phyloP scores from a whole-genome alignment of 345 rosid species.

The Psidium guajava region DNA sequence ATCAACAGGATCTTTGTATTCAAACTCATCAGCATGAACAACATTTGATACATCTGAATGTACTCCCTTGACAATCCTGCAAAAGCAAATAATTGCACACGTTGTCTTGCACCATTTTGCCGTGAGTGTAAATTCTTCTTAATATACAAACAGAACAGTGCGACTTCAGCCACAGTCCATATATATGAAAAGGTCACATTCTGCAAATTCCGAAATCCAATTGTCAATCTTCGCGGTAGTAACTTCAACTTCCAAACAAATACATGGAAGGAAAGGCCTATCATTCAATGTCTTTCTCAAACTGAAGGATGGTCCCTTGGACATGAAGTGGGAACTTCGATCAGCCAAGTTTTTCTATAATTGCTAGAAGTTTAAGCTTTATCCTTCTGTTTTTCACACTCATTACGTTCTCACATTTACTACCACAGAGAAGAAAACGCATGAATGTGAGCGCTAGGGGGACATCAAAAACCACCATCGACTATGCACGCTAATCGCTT shows the following conservation, averaged over 20 bases:
- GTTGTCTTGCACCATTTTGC: neutral
- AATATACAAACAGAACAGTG: neutral
- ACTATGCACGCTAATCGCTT: neutral
- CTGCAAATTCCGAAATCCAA: neutral
- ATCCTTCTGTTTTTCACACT: neutral
- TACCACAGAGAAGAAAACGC: neutral
- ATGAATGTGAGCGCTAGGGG: neutral
- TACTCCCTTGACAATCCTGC: conserved; percentile 62
- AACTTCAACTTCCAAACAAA: neutral
- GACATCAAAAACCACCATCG: neutral
- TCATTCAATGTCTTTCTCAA: neutral
- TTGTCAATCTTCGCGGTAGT: neutral
- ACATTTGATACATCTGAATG: conserved; percentile 66
- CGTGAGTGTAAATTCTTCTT: neutral
- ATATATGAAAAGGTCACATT: neutral
- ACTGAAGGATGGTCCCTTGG: neutral
- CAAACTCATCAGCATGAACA: conserved; percentile 79
- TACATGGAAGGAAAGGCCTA: neutral
- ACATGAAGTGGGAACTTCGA: neutral
- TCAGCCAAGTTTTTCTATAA: neutral
- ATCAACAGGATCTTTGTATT: conserved; percentile 96
- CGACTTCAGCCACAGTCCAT: neutral
- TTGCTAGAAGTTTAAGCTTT: neutral
- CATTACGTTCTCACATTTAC: neutral
- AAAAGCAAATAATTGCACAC: neutral